These are phyloP conservation scores for Gnomoniopsis sp. DNA, from an alignment of 2,329 filamentous ascomycete species.

Conservation along the genomic window DNA sequence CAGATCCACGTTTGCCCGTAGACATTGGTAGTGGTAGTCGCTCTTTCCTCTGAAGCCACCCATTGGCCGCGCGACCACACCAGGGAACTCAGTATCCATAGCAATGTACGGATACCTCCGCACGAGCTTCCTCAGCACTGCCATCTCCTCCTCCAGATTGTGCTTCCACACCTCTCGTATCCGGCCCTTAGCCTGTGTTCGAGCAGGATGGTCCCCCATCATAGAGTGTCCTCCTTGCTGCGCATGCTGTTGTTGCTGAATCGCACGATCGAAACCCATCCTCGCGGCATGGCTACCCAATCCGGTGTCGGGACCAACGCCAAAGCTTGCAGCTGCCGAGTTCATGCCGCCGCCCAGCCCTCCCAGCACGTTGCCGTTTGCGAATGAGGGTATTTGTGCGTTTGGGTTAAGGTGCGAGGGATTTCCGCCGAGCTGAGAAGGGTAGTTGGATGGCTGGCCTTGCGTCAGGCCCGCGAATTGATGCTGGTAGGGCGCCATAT, in stretches of 20 bases:
- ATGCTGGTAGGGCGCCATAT: slow-evolving; percentile 44
- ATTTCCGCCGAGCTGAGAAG: slow-evolving; percentile 58
- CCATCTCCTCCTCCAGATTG: slow-evolving; percentile 90
- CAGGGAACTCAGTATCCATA: slow-evolving; percentile 99
- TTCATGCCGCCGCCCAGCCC: slow-evolving; percentile 53
- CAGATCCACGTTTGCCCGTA: slow-evolving; percentile 95
- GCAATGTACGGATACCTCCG: slow-evolving; percentile 94
- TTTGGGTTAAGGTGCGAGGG: slow-evolving; percentile 70
- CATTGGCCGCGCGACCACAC: slow-evolving; percentile 92
- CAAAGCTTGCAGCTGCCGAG: slow-evolving; percentile 43
- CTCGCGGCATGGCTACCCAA: slow-evolving; percentile 84
- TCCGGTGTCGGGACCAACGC: slow-evolving; percentile 63
- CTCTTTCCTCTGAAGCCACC: slow-evolving; percentile 92
- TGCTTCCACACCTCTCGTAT: slow-evolving; percentile 97
- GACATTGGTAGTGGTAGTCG: slow-evolving; percentile 97
- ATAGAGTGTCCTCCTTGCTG: slow-evolving; percentile 33
- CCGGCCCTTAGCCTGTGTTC: slow-evolving; percentile 63
- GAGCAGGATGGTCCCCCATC: slow-evolving; percentile 51
- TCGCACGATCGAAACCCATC: slow-evolving; percentile 76
- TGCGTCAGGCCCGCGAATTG: slow-evolving; percentile 55
- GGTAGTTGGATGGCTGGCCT: slow-evolving; percentile 42
- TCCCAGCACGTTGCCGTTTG: slow-evolving; percentile 54
- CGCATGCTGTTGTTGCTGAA: slow-evolving; percentile 48
- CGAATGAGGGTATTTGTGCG: slow-evolving; percentile 65
- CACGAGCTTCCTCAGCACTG: slow-evolving; percentile 73